Evolutionary conservation across 495 filamentous ascomycete genomes (phyloP).

Genomic region (Neurospora sp.): DNA sequence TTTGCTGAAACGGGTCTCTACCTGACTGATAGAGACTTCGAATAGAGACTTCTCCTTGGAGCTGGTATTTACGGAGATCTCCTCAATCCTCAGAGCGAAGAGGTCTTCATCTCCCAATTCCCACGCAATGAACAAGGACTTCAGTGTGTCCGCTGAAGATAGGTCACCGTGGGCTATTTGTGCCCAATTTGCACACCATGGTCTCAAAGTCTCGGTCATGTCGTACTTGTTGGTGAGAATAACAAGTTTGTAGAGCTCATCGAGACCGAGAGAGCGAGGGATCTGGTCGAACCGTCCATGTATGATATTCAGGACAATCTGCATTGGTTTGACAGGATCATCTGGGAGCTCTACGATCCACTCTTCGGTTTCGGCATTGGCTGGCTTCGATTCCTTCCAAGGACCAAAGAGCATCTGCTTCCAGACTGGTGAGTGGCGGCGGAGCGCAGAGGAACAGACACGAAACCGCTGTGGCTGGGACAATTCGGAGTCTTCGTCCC

Average conservation of each 20-base stretch:
- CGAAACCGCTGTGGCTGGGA: conserved; percentile 1
- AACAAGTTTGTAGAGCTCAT: conserved; percentile 14
- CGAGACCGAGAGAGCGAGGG: conserved; percentile 5
- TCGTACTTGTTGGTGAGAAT: conserved; percentile 23
- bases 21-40: too few relatives aligned
- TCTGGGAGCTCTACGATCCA: conserved; percentile 22
- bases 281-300: conserved; percentile 15
- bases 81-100: not conserved
- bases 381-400: conserved; percentile 18
- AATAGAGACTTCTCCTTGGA: not conserved
- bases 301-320: conserved; percentile 15
- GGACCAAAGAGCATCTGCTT: conserved; percentile 19
- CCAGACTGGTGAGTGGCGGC: conserved; percentile 18
- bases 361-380: not conserved
- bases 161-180: not conserved
- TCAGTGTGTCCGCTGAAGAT: not conserved
- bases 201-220: conserved; percentile 12
- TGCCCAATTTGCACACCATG: conserved; percentile 15
- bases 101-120: not conserved
- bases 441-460: conserved; percentile 16
- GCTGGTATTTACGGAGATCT: not conserved
- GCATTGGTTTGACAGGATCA: not conserved
- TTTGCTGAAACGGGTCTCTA: not conserved
- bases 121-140: not conserved
- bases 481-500: not conserved